Conservation (phyloP, 1,139 yeast species). For the Zhuliangozyma parablackwelliae region DNA sequence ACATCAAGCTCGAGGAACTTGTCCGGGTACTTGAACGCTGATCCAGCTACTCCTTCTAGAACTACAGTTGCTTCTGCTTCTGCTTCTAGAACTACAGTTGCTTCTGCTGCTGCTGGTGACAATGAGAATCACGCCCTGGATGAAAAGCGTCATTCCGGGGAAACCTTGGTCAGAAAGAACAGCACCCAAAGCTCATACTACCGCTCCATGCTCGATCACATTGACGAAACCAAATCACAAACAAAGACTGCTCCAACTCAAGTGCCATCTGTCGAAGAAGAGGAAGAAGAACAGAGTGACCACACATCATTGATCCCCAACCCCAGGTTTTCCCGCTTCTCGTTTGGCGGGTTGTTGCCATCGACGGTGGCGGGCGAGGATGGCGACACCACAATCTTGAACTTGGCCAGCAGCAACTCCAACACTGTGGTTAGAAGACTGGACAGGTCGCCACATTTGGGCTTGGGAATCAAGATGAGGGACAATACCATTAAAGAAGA, state of each 20-base stretch:
- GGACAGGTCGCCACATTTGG: conserved; percentile 18
- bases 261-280: conserved; percentile 1
- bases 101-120: too few relatives aligned
- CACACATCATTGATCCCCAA: conserved; percentile 31
- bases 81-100: neutral
- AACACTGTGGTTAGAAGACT: conserved; percentile 30
- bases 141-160: neutral
- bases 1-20: conserved; percentile 46
- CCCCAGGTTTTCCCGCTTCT: conserved; percentile 42
- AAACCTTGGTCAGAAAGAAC: conserved; percentile 6
- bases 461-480: conserved; percentile 26
- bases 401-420: conserved; percentile 18
- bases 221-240: conserved; percentile 17
- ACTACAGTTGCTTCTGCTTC: neutral
- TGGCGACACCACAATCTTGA: conserved; percentile 27
- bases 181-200: conserved; percentile 12
- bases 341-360: conserved; percentile 37
- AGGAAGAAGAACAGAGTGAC: conserved; percentile 1
- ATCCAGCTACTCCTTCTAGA: conserved; percentile 1
- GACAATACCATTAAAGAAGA: conserved; percentile 6
- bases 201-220: conserved; percentile 22
- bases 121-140: too few relatives aligned
- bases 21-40: conserved; percentile 18
- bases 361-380: conserved; percentile 19
- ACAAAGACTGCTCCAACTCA: neutral